Evolutionary conservation across 2,329 filamentous ascomycete genomes (phyloP).

Genomic region (Fusarium pseudocircinatum): DNA sequence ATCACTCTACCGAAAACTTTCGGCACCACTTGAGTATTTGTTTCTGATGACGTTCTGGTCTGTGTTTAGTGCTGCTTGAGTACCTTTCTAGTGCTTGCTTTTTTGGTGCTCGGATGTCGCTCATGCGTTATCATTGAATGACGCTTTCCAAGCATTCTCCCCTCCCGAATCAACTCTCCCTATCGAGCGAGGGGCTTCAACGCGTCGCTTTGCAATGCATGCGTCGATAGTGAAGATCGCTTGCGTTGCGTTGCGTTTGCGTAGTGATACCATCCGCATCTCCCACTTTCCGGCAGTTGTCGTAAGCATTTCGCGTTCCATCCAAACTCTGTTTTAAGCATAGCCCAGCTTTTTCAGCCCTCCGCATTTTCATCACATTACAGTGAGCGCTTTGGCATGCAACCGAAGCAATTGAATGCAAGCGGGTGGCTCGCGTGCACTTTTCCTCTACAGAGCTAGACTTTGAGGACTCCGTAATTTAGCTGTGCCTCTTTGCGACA

Average conservation of each 20-base stretch:
- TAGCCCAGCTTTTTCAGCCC: not conserved
- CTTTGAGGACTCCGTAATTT: not conserved
- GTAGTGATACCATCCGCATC: not conserved
- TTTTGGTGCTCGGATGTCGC: not conserved
- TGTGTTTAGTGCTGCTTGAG: not conserved
- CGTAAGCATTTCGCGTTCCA: not conserved
- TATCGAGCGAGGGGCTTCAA: not conserved
- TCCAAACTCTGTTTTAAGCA: not conserved
- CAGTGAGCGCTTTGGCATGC: not conserved
- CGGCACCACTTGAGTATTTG: not conserved
- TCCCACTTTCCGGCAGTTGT: constrained; percentile 12
- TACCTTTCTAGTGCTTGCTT: not conserved
- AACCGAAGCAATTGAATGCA: not conserved
- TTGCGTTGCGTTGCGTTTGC: not conserved
- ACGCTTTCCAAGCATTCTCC: not conserved
- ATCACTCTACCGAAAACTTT: not conserved
- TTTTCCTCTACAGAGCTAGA: not conserved
- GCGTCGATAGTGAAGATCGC: not conserved
- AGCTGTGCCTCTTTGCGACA: not conserved
- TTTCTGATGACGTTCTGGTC: not conserved
- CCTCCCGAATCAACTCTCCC: not conserved
- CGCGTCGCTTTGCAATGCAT: not conserved
- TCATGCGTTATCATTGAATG: not conserved
- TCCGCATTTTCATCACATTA: not conserved
- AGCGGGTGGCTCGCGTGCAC: not conserved